A percentile compares a stretch with the other conserved stretches of the same genome.
Conservation (phyloP, 805 yeast genomes). For the Wickerhamomyces rabaulensis region DNA sequence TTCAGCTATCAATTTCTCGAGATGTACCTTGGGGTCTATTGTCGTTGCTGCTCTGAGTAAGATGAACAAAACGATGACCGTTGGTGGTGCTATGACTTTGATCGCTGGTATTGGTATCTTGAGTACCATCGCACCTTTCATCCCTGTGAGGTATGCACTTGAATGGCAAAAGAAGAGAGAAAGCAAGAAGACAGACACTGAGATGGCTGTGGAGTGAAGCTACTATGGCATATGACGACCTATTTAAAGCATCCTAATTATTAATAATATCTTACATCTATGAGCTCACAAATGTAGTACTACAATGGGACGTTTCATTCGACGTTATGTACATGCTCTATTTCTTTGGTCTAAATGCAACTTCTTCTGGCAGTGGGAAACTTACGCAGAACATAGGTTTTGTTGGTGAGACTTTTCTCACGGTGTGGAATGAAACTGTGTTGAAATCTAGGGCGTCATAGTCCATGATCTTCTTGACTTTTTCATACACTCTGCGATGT, state of each 20-base stretch:
- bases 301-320: too few species aligned
- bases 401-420: conserved; percentile 93
- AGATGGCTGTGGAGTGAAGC: not conserved
- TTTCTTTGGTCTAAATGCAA: conserved; percentile 41
- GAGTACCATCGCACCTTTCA: conserved; percentile 20
- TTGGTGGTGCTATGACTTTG: conserved; percentile 79
- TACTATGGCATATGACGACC: too few species aligned
- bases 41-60: conserved; percentile 60
- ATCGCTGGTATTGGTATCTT: conserved; percentile 45
- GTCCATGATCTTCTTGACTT: conserved; percentile 39
- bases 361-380: conserved; percentile 63
- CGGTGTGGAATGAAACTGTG: conserved; percentile 65
- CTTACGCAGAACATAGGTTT: conserved; percentile 93
- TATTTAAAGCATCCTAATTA: too few species aligned
- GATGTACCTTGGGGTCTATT: conserved; percentile 69
- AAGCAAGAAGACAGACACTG: not conserved
- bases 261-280: too few species aligned
- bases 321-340: too few species aligned
- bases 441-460: conserved; percentile 42
- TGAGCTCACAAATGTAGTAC: too few species aligned
- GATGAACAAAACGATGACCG: conserved; percentile 52
- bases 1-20: conserved; percentile 62
- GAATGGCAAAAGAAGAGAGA: conserved; percentile 20
- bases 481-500: conserved; percentile 56
- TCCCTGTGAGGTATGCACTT: conserved; percentile 29